These are phyloP conservation scores for Theileria orientalis DNA, from an alignment of 169 alveolate genomes.

Conservation along the genomic window DNA sequence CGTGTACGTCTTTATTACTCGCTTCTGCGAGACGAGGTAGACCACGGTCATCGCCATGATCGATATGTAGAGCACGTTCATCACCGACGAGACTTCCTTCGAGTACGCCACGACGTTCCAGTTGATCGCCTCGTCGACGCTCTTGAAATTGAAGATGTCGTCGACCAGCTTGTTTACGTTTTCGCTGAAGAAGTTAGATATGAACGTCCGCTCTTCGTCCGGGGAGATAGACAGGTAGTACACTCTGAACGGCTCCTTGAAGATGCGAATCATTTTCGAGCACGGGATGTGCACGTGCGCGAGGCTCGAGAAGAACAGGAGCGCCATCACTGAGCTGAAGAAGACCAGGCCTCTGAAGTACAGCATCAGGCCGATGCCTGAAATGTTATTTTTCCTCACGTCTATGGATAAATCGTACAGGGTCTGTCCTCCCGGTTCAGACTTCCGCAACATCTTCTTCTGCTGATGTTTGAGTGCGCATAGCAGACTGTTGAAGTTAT, in stretches of 20 bases:
- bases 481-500: slow-evolving; percentile 26
- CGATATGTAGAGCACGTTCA: slow-evolving; percentile 30
- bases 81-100: slow-evolving; percentile 27
- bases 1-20: slow-evolving; percentile 13
- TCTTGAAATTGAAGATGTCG: slow-evolving; percentile 47
- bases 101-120: slow-evolving; percentile 59
- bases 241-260: slow-evolving; percentile 43
- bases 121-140: slow-evolving; percentile 61
- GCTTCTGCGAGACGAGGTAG: slow-evolving; percentile 45
- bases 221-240: slow-evolving; percentile 3
- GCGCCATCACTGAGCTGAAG: slow-evolving; percentile 10
- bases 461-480: slow-evolving; percentile 43
- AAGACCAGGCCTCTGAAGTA: slow-evolving; percentile 59
- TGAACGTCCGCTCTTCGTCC: not conserved
- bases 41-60: slow-evolving; percentile 55
- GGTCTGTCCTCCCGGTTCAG: not conserved
- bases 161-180: slow-evolving; percentile 10
- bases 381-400: slow-evolving; percentile 44
- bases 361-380: slow-evolving; percentile 68
- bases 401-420: slow-evolving; percentile 31
- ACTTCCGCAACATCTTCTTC: slow-evolving; percentile 33
- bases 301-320: slow-evolving; percentile 20
- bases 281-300: slow-evolving; percentile 61
- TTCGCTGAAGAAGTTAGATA: slow-evolving; percentile 9
- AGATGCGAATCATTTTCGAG: slow-evolving; percentile 51